Base-by-base conservation (phyloP, 495 filamentous ascomycete genomes). In the Aspergillus homomorphus region DNA sequence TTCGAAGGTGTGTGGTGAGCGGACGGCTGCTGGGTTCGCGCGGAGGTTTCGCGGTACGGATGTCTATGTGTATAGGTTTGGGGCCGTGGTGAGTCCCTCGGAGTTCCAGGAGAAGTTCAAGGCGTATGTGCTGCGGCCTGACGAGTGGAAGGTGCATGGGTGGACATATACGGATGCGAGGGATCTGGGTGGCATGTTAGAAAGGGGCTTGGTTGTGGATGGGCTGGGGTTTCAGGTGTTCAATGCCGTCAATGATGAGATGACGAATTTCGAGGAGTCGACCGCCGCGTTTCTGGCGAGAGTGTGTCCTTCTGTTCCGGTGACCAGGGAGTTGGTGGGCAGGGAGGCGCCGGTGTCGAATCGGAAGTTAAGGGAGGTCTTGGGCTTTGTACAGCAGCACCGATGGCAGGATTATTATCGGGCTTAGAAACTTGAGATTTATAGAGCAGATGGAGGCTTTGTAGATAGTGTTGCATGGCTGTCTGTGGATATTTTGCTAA, bases 21-120 rank as follows among this genome's bases (percentile, higher is more conserved):
- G 76, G 18, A 74, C 78, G 2, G 83, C 83, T 14, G 64, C 81
- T 19, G 78, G 77, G 2, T 87, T 86, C 59, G 77, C 82, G 0
- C 64, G 77, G 0, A 68, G 83, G 16, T 86, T 80, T 38, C 33
- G 7, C 61, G 73, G 69, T 7, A 71, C 63, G 1, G 83, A 87
- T 63, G 83, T 86, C 61, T 87, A 87, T 58, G 80, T 77, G 5
- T 61, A 86, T 19, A 70, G 83, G 0, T 83, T 87, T 45, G 83
- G 83, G 1, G 78, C 80, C 28, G 77, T 87, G 7, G 76, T 86
- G 57, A 77, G 78, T 28, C 83, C 83, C 18, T 78, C 85, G 24
- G 84, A 86, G 66, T 87, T 86, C 54, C 52, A 68, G 10, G 71
- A 74, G 22, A 60, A 63, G 51, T 86, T 87, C 52, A 70, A 72